Conservation (phyloP, 2,329 filamentous ascomycete genomes). For the Helotiales sp. region DNA sequence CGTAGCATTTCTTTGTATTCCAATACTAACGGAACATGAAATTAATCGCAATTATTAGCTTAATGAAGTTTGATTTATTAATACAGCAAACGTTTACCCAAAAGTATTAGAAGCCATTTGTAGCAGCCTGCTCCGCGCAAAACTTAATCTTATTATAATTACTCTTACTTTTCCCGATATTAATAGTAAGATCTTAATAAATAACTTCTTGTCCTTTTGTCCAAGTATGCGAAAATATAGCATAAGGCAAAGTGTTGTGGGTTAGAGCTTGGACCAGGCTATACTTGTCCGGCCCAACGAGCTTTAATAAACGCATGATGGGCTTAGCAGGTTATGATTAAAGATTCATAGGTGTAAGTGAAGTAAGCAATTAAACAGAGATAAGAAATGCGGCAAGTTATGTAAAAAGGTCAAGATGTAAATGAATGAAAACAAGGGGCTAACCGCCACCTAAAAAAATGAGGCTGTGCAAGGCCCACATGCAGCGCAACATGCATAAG, state of each 20-base stretch:
- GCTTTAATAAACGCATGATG: neutral
- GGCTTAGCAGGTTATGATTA: neutral
- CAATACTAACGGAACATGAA: no score
- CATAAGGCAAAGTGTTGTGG: neutral
- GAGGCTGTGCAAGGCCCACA: neutral
- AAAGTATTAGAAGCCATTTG: no score
- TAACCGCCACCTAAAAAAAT: neutral
- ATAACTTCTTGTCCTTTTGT: neutral
- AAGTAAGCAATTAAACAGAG: no score
- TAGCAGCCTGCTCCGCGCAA: neutral
- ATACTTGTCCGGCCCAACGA: neutral
- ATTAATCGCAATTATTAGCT: no score
- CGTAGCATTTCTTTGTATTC: no score
- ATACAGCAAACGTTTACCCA: no score
- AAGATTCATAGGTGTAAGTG: no score
- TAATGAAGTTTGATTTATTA: no score
- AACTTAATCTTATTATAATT: neutral
- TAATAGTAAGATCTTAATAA: neutral
- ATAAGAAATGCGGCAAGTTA: no score
- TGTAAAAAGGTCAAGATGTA: no score
- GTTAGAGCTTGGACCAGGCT: neutral
- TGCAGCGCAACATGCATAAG: neutral
- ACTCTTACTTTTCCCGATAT: neutral
- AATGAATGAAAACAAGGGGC: neutral
- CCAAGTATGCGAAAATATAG: neutral